Base-by-base conservation (phyloP, 345 rosid species). In the Pugionium cornutum region DNA sequence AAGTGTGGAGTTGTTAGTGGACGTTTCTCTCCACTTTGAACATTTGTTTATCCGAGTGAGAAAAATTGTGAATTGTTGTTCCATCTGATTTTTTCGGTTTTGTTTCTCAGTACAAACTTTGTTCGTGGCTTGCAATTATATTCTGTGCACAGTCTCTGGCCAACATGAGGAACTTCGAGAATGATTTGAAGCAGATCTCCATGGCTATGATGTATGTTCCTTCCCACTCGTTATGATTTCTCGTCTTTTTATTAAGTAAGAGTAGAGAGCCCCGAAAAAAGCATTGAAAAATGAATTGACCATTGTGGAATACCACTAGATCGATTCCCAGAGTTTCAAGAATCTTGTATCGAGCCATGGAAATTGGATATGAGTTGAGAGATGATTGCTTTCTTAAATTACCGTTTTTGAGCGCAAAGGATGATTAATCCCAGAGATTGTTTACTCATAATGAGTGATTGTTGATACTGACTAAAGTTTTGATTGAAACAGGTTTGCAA, bases 101-200 rank as follows among this genome's bases (percentile, higher is more conserved):
- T 58, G 47, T 60, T 31, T 29, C 32, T 68, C 92, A 92, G 97
- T 94, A 90, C 81, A 94, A 94, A 82, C 81, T 88, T 9, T 83
- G 95, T 80, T 94, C 99, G 40, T 94, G 99, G 99, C 83, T 94
- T 25, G 99, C 97, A 10, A 82, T 90, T 39, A 86, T 94, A 70
- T 88, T 89, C 82, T 85, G 96, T 64, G 96, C 96, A n/a, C 96
- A 90, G 67, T 90, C 99, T 10, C 80, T 94, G 9, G 83, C 83
- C 5, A 90, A 86, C 67, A 88, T 88, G 97, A 88, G 83, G 85
- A 90, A 94, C 69, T 43, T 82, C 10, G 96, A 90, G 79, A 88
- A 76, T 55, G 99, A 94, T 81, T 91, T 90, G 67, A 94, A 90
- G 75, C 97, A 94, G 79, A 85, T 94, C 70, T 94, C 99, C 64